A percentile compares a stretch with the other conserved stretches of the same genome.
These are phyloP conservation scores for Oehlia diaphana DNA, from an alignment of 192 early-diverging fungal species.

Conservation along the genomic window DNA sequence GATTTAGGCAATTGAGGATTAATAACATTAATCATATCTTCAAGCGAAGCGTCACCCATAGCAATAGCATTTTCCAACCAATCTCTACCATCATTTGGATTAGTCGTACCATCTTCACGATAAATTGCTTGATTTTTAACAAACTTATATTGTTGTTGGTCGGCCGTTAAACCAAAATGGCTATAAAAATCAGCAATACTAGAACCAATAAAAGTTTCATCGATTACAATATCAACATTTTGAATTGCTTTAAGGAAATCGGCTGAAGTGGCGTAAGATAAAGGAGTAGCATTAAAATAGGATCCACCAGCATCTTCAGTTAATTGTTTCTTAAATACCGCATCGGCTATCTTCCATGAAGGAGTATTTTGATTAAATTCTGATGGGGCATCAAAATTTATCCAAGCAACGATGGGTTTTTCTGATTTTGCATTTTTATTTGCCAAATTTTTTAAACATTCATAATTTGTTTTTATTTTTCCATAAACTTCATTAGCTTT, in stretches of 20 bases:
- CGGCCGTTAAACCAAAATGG: slow-evolving; percentile 54
- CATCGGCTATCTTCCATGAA: slow-evolving; percentile 57
- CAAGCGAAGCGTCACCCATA: slow-evolving; percentile 68
- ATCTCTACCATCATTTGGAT: slow-evolving; percentile 59
- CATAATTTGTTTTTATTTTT: slow-evolving; percentile 59
- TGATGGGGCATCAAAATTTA: slow-evolving; percentile 54
- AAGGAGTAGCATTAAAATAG: slow-evolving; percentile 47
- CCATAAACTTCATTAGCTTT: slow-evolving; percentile 47
- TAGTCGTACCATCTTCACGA: slow-evolving; percentile 69
- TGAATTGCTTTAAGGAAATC: slow-evolving; percentile 55
- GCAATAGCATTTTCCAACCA: slow-evolving; percentile 71
- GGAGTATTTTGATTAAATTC: slow-evolving; percentile 70
- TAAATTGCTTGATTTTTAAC: slow-evolving; percentile 59
- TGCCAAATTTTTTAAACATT: slow-evolving; percentile 48
- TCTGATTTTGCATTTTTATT: background rate
- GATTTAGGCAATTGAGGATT: slow-evolving; percentile 55
- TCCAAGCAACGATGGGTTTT: slow-evolving; percentile 65
- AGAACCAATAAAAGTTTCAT: slow-evolving; percentile 62
- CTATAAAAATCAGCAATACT: slow-evolving; percentile 50
- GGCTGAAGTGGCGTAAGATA: slow-evolving; percentile 38
- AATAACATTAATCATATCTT: slow-evolving; percentile 66
- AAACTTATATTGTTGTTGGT: slow-evolving; percentile 57
- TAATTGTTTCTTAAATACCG: slow-evolving; percentile 60
- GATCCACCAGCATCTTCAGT: slow-evolving; percentile 67
- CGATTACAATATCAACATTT: slow-evolving; percentile 67